These are phyloP conservation scores for Blastobotrys ciferrii DNA, from an alignment of 1,139 yeast genomes.

Conservation along the genomic window DNA sequence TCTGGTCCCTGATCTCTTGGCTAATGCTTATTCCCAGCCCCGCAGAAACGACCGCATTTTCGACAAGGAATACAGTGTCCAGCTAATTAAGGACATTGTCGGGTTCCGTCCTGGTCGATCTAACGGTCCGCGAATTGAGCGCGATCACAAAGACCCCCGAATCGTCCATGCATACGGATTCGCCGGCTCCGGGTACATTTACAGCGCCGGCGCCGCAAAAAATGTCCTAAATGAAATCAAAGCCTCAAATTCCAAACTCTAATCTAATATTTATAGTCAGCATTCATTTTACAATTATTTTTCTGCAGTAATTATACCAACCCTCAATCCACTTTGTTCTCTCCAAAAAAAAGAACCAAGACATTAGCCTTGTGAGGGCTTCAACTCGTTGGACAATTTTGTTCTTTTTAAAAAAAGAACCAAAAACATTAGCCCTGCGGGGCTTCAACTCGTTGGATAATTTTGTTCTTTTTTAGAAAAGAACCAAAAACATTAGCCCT, in stretches of 20 bases:
- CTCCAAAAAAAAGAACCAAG: too few relatives aligned
- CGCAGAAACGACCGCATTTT: background rate
- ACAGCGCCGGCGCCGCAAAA: slow-evolving; percentile 23
- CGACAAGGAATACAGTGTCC: background rate
- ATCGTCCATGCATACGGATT: slow-evolving; percentile 69
- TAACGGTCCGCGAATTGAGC: slow-evolving; percentile 54
- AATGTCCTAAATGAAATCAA: slow-evolving; percentile 6
- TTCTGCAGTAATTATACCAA: too few relatives aligned
- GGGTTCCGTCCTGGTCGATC: slow-evolving; percentile 72
- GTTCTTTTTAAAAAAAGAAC: too few relatives aligned
- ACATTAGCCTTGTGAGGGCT: too few relatives aligned
- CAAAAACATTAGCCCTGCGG: too few relatives aligned
- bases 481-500: too few relatives aligned
- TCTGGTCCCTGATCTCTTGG: slow-evolving; percentile 47
- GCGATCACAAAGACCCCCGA: slow-evolving; percentile 36
- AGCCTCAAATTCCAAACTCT: background rate
- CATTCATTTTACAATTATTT: too few relatives aligned
- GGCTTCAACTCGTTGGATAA: too few relatives aligned
- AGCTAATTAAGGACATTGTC: slow-evolving; percentile 50
- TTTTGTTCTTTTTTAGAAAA: too few relatives aligned
- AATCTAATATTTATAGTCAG: too few relatives aligned
- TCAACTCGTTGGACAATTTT: too few relatives aligned
- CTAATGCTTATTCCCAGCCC: background rate
- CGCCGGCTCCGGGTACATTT: slow-evolving; percentile 61
- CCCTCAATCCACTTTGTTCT: too few relatives aligned